These are phyloP conservation scores for Tricholoma sp. DNA, from an alignment of 768 basidiomycete genomes.

Conservation along the genomic window DNA sequence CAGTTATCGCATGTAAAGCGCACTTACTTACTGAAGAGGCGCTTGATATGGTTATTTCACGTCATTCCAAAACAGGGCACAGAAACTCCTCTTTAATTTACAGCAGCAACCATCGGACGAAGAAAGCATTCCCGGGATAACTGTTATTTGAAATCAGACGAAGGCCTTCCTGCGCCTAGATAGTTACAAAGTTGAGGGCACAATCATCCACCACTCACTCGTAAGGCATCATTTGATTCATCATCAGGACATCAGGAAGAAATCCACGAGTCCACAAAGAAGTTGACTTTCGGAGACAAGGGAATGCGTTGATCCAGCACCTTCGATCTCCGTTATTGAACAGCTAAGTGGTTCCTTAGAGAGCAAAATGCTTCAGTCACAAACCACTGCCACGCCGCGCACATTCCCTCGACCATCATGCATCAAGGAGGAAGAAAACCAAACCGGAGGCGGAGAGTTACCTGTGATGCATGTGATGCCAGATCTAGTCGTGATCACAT, in stretches of 20 bases:
- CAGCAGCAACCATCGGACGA: conserved; percentile 5
- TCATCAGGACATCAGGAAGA: not conserved
- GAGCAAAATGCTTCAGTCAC: too few species aligned
- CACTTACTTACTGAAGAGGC: conserved; percentile 5
- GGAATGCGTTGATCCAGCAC: not conserved
- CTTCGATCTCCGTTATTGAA: not conserved
- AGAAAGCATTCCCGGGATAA: conserved; percentile 5
- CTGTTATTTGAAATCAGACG: not conserved
- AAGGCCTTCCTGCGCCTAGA: not conserved
- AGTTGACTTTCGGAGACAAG: not conserved
- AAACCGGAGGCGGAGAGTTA: too few species aligned
- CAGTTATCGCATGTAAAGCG: conserved; percentile 11
- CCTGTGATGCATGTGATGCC: too few species aligned
- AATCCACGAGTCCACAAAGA: not conserved
- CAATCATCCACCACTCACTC: too few species aligned
- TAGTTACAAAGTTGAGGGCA: too few species aligned
- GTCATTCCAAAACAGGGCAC: conserved; percentile 6
- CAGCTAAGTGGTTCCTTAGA: not conserved
- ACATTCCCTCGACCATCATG: not conserved
- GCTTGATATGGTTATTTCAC: conserved; percentile 13
- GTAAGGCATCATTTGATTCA: not conserved
- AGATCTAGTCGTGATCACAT: not conserved
- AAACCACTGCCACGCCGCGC: too few species aligned
- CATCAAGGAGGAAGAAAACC: too few species aligned
- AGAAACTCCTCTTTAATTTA: conserved; percentile 9